Base-by-base conservation (phyloP, 805 yeast genomes). In the Candida berthetii region DNA sequence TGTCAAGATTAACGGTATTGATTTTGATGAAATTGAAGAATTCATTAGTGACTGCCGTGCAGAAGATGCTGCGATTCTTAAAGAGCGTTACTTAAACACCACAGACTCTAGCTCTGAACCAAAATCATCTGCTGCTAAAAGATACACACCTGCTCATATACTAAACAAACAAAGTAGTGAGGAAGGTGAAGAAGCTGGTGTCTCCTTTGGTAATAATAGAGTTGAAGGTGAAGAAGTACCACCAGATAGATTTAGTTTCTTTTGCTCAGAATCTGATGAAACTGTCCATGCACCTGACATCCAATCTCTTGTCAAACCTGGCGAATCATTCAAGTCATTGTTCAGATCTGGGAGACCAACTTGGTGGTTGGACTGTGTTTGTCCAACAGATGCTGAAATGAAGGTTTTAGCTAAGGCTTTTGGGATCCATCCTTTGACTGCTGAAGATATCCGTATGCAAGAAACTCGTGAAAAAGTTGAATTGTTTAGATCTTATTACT, bases 391-490 rank as follows among this genome's bases (percentile, higher is more conserved):
- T 57, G 80, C 81, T 17, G 99, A 93, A 64, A 88, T 93, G 96
- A 85, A 85, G 57, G 81, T 86, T 53, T 61, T 93, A 33, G 83
- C 96, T 9, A 90, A 90, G 54, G 93, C 97, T 0, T 91, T 91
- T 62, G 96, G 96, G 9, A 87, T 91, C 65, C 99, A 91, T 69
- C 99, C 99, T 25, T 80, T 91, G 70, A 91, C 99, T 0, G 89
- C 96, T 1, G 99, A 91, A 66, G 99, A 91, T 80, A 90, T 91
- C 49, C 71, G 96, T 43, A 85, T 88, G 78, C 96, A 90, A 66
- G 99, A 91, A 66, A 79, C 96, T 19, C 89, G 99, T 65, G 99
- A 91, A 68, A 91, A 91, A 64, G 97, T 91, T 25, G 99, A 91
- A 65, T 69, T 91, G 47, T 91, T 91, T 73, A 78, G 80, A 53